phyloP scores from a whole-genome alignment of 306 rosid species.

The Trifolium dubium region DNA sequence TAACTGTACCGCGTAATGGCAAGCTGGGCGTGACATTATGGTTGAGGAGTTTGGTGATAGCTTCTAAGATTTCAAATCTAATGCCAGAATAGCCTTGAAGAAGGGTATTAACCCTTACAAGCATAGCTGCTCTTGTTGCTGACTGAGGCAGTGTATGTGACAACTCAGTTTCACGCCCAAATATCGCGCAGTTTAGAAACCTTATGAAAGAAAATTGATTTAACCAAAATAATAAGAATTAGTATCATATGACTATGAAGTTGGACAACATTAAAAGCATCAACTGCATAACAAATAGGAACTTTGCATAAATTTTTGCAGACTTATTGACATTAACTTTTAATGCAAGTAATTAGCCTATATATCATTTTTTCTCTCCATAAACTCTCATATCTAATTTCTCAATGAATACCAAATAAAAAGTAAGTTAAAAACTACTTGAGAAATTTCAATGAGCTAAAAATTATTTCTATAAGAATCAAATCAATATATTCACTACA shows the following conservation, averaged over 20 bases:
- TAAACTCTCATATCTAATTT: neutral
- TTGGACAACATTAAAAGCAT: neutral
- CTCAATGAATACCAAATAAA: neutral
- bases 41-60: slow-evolving; percentile 54
- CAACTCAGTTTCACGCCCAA: slow-evolving; percentile 39
- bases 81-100: slow-evolving; percentile 55
- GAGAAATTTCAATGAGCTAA: neutral
- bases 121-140: slow-evolving; percentile 57
- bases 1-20: slow-evolving; percentile 56
- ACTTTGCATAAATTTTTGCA: neutral
- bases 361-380: neutral
- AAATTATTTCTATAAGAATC: neutral
- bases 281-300: neutral
- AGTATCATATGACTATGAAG: neutral
- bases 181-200: slow-evolving; percentile 56
- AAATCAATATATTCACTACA: neutral
- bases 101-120: slow-evolving; percentile 55
- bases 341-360: neutral
- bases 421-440: neutral
- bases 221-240: neutral
- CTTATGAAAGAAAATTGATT: slow-evolving; percentile 20
- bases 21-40: slow-evolving; percentile 46
- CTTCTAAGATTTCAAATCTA: slow-evolving; percentile 56
- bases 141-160: slow-evolving; percentile 48
- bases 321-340: neutral